These are phyloP conservation scores for Aspergillus sp. DNA, from an alignment of 2,329 filamentous ascomycete species.

Conservation along the genomic window DNA sequence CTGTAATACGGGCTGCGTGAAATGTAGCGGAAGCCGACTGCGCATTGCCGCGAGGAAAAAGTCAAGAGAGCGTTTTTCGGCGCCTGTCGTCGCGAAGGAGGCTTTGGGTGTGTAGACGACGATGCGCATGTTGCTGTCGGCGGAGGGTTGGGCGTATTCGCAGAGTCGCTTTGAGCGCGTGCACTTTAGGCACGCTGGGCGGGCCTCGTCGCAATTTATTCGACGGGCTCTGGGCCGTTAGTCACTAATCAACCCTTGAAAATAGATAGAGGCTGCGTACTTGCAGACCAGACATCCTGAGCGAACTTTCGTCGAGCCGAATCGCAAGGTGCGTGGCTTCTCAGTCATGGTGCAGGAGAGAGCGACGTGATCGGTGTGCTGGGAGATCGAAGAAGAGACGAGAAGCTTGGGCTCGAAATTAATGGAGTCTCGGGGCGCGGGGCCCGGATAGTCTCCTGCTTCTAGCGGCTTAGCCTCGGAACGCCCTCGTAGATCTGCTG, in stretches of 20 bases:
- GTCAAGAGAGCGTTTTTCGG: conserved; percentile 5
- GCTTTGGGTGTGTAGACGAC: conserved; percentile 9
- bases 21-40: conserved; percentile 4
- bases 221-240: conserved; percentile 10
- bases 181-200: conserved; percentile 18
- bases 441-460: neutral
- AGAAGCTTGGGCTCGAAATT: neutral
- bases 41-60: conserved; percentile 12
- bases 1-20: neutral
- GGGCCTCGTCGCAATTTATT: conserved; percentile 19
- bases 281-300: conserved; percentile 18
- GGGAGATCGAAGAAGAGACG: neutral
- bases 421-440: neutral
- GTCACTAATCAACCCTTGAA: neutral
- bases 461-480: neutral
- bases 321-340: neutral
- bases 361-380: neutral
- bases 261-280: neutral
- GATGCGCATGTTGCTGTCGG: conserved; percentile 1
- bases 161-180: conserved; percentile 11
- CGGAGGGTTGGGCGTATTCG: neutral
- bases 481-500: neutral
- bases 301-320: conserved; percentile 15
- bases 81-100: conserved; percentile 4
- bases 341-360: neutral